A percentile compares a stretch with the other conserved stretches of the same genome.
phyloP scores from a whole-genome alignment of 345 rosid genomes.

The Pistacia integerrima region DNA sequence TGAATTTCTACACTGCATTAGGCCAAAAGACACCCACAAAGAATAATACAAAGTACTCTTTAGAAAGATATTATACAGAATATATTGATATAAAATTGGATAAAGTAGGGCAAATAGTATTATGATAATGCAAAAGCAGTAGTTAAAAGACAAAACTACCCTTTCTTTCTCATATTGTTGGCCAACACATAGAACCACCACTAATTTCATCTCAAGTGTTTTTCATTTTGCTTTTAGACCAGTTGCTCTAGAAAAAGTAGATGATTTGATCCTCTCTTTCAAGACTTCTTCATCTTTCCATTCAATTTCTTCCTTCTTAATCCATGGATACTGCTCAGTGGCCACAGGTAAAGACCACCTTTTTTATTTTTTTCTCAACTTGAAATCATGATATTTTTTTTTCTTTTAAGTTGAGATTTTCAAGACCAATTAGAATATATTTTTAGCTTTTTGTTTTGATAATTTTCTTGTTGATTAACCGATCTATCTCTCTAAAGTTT shows the following conservation, averaged over 20 bases:
- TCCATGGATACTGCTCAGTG: slow-evolving; percentile 47
- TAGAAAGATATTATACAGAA: too few species aligned
- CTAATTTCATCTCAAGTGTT: slow-evolving; percentile 12
- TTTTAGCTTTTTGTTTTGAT: background rate
- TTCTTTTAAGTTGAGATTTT: background rate
- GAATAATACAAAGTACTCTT: background rate
- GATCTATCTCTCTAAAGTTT: slow-evolving; percentile 12
- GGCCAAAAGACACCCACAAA: background rate
- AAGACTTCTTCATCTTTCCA: slow-evolving; percentile 18
- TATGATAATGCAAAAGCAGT: background rate
- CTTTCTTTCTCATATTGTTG: slow-evolving; percentile 14
- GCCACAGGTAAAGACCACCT: slow-evolving; percentile 43
- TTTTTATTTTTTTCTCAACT: slow-evolving; percentile 15
- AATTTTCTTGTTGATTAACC: slow-evolving; percentile 3
- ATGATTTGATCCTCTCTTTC: slow-evolving; percentile 26
- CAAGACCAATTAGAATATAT: slow-evolving; percentile 11
- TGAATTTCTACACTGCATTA: too few species aligned
- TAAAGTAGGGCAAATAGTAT: background rate
- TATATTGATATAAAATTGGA: background rate
- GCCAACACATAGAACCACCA: slow-evolving; percentile 29
- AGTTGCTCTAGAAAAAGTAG: slow-evolving; percentile 24
- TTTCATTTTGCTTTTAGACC: slow-evolving; percentile 24
- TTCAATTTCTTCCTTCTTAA: slow-evolving; percentile 17
- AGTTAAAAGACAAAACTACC: slow-evolving; percentile 21
- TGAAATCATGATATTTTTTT: slow-evolving; percentile 20